phyloP scores from a whole-genome alignment of 1,284 basidiomycete species.

The Pulveroboletus sp. region DNA sequence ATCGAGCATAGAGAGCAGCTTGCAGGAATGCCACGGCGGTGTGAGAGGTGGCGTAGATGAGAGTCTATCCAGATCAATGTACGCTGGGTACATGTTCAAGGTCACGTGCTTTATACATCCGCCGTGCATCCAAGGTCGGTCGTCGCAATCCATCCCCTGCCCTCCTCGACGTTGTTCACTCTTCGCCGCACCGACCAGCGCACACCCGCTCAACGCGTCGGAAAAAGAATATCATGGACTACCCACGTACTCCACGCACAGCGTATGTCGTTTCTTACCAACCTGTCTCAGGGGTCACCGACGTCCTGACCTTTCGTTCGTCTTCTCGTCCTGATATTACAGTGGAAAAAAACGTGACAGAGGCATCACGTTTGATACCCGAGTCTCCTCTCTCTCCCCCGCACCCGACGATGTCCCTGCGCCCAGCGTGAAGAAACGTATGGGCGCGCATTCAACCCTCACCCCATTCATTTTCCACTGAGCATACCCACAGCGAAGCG shows the following conservation, averaged over 20 bases:
- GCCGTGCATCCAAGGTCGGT: constrained; percentile 22
- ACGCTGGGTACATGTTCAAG: not conserved
- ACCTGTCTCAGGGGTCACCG: constrained; percentile 2
- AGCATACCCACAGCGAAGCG: constrained; percentile 59
- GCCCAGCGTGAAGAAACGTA: constrained; percentile 28
- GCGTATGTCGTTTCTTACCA: constrained; percentile 14
- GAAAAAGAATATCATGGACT: constrained; percentile 11
- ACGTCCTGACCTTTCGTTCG: not conserved
- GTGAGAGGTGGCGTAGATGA: not conserved
- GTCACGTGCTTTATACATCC: constrained; percentile 2
- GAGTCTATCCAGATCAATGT: not conserved
- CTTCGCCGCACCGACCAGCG: not conserved
- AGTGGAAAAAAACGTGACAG: constrained; percentile 29
- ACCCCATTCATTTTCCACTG: constrained; percentile 42
- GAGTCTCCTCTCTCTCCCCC: constrained; percentile 30
- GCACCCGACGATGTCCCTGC: constrained; percentile 11
- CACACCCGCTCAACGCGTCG: not conserved
- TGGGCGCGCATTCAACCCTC: constrained; percentile 8
- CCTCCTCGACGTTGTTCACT: not conserved
- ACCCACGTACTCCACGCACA: not conserved
- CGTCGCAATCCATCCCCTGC: constrained; percentile 20
- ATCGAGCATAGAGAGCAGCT: no score
- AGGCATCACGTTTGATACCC: constrained; percentile 3
- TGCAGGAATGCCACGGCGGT: not conserved
- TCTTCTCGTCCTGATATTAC: not conserved